Percentiles rank a stretch among this genome's conserved stretches.
phyloP scores from a whole-genome alignment of 1,284 basidiomycete genomes.

The Tetrapyrgos nigripes region DNA sequence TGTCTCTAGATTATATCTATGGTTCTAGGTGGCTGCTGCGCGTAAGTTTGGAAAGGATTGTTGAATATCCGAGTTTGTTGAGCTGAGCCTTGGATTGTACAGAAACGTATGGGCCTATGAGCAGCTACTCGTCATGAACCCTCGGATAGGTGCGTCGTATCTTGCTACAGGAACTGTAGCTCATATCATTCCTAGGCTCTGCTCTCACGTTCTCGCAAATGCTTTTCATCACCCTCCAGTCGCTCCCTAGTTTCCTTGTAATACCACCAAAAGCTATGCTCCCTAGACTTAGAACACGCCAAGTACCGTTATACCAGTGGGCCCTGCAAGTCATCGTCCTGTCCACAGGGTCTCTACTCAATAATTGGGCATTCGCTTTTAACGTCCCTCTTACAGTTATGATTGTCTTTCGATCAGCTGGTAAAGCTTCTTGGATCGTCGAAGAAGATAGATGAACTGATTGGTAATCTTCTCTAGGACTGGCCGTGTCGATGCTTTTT shows the following conservation, averaged over 20 bases:
- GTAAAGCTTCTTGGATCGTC: constrained; percentile 44
- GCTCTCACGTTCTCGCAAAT: constrained; percentile 88
- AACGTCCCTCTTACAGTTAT: constrained; percentile 84
- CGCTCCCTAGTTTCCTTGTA: constrained; percentile 61
- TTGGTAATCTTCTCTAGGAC: constrained; percentile 52
- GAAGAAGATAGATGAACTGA: background rate
- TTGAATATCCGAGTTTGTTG: background rate
- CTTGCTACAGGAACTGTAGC: background rate
- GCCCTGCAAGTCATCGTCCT: constrained; percentile 78
- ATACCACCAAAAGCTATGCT: constrained; percentile 22
- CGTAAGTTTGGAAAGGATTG: constrained; percentile 43
- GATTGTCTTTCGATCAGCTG: constrained; percentile 90
- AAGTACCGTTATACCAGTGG: constrained; percentile 81
- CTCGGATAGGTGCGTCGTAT: constrained; percentile 63
- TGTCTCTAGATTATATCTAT: constrained; percentile 50
- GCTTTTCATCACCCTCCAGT: constrained; percentile 73
- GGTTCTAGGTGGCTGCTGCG: constrained; percentile 85
- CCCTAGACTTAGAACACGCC: constrained; percentile 65
- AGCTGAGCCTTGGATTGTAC: background rate
- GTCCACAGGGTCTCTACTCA: constrained; percentile 74
- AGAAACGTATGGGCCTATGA: constrained; percentile 78
- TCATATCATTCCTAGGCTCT: constrained; percentile 58
- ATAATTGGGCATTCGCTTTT: constrained; percentile 87
- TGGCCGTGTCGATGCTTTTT: constrained; percentile 74
- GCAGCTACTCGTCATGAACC: constrained; percentile 72